Percentiles rank a stretch among this genome's conserved stretches.
Evolutionary conservation across 148 eudicot genomes (phyloP).

Genomic region (Chenopodium berlandieri): DNA sequence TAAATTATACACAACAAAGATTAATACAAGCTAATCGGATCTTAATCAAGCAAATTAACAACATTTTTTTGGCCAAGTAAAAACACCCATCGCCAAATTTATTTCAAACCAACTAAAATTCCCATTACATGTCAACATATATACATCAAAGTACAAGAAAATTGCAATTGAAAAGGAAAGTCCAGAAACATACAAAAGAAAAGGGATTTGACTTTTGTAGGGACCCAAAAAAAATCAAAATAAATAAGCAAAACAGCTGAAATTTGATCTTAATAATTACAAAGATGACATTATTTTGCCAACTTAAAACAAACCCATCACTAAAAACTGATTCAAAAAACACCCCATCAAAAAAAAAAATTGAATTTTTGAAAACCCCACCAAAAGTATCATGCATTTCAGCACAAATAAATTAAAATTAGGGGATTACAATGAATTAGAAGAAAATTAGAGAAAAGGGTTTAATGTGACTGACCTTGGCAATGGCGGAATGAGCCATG

Average conservation of each 20-base stretch:
- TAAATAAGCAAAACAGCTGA: background rate
- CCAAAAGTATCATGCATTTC: background rate
- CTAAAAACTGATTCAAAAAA: background rate
- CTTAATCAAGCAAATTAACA: background rate
- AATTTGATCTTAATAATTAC: background rate
- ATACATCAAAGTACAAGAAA: background rate
- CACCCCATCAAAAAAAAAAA: background rate
- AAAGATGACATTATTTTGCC: background rate
- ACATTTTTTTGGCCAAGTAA: background rate
- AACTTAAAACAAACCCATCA: slow-evolving; percentile 5
- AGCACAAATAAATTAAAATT: background rate
- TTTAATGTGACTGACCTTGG: slow-evolving; percentile 33
- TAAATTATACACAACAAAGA: slow-evolving; percentile 2
- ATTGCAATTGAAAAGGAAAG: background rate
- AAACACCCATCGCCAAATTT: background rate
- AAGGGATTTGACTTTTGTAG: slow-evolving; percentile 6
- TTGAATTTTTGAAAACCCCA: background rate
- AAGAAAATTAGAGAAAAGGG: background rate
- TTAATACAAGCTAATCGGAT: background rate
- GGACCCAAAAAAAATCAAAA: background rate
- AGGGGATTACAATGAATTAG: background rate
- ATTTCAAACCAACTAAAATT: background rate
- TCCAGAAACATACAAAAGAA: background rate
- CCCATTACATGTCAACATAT: background rate
- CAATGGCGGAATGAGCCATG: slow-evolving; percentile 50